Conservation (phyloP, 2,329 filamentous ascomycete genomes). For the Penicillium verrucosum region DNA sequence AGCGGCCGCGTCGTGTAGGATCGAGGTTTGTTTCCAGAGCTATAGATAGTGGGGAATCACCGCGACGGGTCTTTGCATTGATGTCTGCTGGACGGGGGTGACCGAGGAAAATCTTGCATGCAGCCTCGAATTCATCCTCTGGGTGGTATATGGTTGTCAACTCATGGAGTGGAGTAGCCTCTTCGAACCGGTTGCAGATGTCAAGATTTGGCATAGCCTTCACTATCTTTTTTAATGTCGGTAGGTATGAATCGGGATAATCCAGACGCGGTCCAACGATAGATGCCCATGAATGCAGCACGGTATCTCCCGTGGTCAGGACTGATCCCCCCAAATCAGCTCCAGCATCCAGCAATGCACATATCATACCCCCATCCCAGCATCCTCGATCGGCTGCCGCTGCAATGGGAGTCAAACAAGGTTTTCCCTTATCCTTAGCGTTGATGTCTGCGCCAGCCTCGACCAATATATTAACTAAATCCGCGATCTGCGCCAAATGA, state of each 20-base stretch:
- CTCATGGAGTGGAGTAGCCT: slow-evolving; percentile 24
- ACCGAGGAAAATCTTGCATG: slow-evolving; percentile 21
- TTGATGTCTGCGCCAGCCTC: slow-evolving; percentile 17
- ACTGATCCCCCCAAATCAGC: slow-evolving; percentile 18
- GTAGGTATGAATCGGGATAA: slow-evolving; percentile 24
- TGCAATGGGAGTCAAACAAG: slow-evolving; percentile 21
- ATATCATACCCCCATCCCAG: slow-evolving; percentile 25
- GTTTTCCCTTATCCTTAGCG: slow-evolving; percentile 14
- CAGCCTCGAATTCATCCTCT: slow-evolving; percentile 25
- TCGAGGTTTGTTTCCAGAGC: slow-evolving; percentile 21
- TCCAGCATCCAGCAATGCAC: slow-evolving; percentile 20
- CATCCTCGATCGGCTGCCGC: slow-evolving; percentile 23
- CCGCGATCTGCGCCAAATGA: slow-evolving; percentile 17
- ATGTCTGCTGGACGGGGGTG: slow-evolving; percentile 18
- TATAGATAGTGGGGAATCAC: slow-evolving; percentile 21
- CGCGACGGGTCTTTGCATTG: slow-evolving; percentile 17
- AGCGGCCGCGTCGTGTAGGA: slow-evolving; percentile 17
- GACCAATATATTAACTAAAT: slow-evolving; percentile 13
- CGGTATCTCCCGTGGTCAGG: slow-evolving; percentile 17
- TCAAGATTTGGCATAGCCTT: slow-evolving; percentile 16
- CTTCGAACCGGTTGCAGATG: slow-evolving; percentile 12
- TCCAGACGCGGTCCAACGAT: slow-evolving; percentile 21
- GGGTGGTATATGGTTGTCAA: slow-evolving; percentile 20
- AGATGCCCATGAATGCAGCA: slow-evolving; percentile 26
- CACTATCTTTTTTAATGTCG: slow-evolving; percentile 17